A percentile compares a stretch with the other conserved stretches of the same genome.
These are phyloP conservation scores for Tilletia indica DNA, from an alignment of 1,284 basidiomycete genomes.

Conservation along the genomic window DNA sequence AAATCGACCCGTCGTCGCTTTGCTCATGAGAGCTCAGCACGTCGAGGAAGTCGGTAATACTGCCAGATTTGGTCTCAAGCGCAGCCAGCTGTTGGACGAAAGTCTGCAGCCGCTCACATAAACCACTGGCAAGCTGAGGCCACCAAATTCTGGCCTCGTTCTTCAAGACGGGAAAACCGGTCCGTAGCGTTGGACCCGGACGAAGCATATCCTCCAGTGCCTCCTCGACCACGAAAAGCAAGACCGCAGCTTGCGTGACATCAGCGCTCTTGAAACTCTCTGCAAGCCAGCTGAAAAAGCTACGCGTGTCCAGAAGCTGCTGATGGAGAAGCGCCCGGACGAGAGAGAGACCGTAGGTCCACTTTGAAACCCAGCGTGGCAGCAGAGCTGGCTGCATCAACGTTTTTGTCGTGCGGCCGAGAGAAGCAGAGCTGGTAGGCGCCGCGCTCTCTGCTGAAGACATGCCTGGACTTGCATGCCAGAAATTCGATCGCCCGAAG, in stretches of 20 bases:
- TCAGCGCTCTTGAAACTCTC: slow-evolving; percentile 74
- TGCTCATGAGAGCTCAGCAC: too few species aligned
- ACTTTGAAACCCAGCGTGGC: slow-evolving; percentile 71
- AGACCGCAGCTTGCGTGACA: slow-evolving; percentile 78
- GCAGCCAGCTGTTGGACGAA: slow-evolving; percentile 1
- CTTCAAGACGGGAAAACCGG: neutral
- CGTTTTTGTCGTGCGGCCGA: slow-evolving; percentile 12
- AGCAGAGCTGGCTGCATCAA: neutral
- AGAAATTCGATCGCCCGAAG: neutral
- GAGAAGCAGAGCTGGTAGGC: slow-evolving; percentile 21
- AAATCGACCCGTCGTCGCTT: neutral
- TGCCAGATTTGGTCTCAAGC: neutral
- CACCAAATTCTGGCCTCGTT: neutral
- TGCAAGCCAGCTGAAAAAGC: slow-evolving; percentile 79
- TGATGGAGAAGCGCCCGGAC: slow-evolving; percentile 76
- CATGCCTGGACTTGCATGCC: neutral
- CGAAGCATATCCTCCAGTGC: slow-evolving; percentile 18
- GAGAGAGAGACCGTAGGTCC: slow-evolving; percentile 66
- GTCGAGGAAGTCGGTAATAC: too few species aligned
- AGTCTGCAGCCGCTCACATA: neutral
- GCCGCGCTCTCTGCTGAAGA: slow-evolving; percentile 25
- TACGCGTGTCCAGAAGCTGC: slow-evolving; percentile 75
- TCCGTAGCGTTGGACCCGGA: neutral
- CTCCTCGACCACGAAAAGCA: slow-evolving; percentile 65
- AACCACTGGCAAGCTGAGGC: neutral